phyloP scores from a whole-genome alignment of 371 early-diverging fungal species.

The Lichtheimia hyalospora region DNA sequence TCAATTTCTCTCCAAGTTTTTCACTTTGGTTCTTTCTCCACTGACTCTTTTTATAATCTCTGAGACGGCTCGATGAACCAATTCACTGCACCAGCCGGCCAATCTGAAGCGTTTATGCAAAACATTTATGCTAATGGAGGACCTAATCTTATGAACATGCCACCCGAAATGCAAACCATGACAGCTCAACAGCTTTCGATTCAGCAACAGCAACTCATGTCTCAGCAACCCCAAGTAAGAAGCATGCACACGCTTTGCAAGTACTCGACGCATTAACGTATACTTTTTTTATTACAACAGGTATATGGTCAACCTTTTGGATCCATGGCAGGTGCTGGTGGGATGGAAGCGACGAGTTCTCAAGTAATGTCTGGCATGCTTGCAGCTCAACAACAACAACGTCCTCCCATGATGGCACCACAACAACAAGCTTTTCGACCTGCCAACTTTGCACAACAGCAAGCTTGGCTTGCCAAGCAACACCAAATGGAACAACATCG shows the following conservation, averaged over 20 bases:
- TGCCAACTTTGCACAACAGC: slow-evolving; percentile 20
- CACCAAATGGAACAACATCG: slow-evolving; percentile 28
- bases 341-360: not conserved
- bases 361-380: slow-evolving; percentile 1
- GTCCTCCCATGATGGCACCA: not conserved
- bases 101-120: slow-evolving; percentile 31
- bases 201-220: slow-evolving; percentile 16
- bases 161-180: slow-evolving; percentile 34
- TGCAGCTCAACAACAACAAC: not conserved
- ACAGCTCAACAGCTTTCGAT: slow-evolving; percentile 15
- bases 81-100: slow-evolving; percentile 26
- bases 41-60: too few relatives aligned
- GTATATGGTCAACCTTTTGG: not conserved
- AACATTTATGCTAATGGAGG: slow-evolving; percentile 17
- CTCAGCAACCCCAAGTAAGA: slow-evolving; percentile 23
- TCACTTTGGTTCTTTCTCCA: too few relatives aligned
- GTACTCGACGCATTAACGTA: not conserved
- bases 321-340: too few relatives aligned
- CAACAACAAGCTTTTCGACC: slow-evolving; percentile 15
- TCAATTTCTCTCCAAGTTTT: too few relatives aligned
- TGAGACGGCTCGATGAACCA: slow-evolving; percentile 26
- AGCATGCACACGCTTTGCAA: not conserved
- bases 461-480: slow-evolving; percentile 31
- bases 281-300: not conserved
- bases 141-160: slow-evolving; percentile 31